These are phyloP conservation scores for Citrus inodora DNA, from an alignment of 345 rosid species.

Conservation along the genomic window DNA sequence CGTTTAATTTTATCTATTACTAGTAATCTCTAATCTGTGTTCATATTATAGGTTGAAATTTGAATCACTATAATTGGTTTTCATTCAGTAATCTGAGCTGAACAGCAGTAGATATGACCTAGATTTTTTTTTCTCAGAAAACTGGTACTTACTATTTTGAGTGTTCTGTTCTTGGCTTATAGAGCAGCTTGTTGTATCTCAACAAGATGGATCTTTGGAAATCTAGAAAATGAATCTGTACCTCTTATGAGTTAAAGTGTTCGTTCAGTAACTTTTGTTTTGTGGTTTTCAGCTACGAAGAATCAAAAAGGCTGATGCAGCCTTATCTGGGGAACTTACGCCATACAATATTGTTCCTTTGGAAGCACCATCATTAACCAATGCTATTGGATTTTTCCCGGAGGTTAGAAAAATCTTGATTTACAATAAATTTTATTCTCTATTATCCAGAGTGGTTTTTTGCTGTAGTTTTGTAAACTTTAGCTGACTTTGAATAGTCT, in stretches of 20 bases:
- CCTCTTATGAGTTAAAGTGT: neutral
- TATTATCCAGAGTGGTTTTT: neutral
- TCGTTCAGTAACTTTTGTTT: slow-evolving; percentile 14
- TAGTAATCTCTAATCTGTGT: neutral
- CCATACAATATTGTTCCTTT: slow-evolving; percentile 92
- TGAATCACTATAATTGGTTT: neutral
- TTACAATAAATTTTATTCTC: neutral
- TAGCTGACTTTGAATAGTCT: neutral
- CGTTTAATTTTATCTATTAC: neutral
- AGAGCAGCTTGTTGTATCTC: neutral
- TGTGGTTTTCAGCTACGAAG: slow-evolving; percentile 56
- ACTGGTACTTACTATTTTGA: neutral
- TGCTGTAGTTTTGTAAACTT: neutral
- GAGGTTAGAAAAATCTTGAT: slow-evolving; percentile 57
- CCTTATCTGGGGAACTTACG: slow-evolving; percentile 68
- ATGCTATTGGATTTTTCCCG: slow-evolving; percentile 83
- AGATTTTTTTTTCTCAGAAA: neutral
- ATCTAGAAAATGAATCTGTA: neutral
- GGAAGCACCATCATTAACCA: slow-evolving; percentile 81
- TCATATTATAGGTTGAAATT: neutral
- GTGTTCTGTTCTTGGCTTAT: neutral
- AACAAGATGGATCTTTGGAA: neutral
- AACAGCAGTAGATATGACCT: neutral
- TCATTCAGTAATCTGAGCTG: neutral
- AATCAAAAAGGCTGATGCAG: slow-evolving; percentile 59